Evolutionary conservation across 2,329 filamentous ascomycete species (phyloP), one percentile per base, ranked within the genome.

Genomic region (Colletotrichum incanum): DNA sequence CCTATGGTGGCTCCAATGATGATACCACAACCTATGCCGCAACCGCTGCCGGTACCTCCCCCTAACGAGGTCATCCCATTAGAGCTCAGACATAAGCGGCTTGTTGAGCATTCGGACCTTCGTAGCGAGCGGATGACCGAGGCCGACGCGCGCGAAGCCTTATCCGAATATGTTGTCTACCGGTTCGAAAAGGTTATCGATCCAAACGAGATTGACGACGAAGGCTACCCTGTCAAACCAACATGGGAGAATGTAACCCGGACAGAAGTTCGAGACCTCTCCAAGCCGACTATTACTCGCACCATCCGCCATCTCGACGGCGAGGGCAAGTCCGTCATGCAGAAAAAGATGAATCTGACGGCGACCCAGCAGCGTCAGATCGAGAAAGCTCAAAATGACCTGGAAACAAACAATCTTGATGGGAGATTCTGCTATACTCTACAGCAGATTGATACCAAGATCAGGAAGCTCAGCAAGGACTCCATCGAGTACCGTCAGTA

Each of bases 401-500:
- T 88, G 12, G 76, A 79, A 20, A 45, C 65, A 2, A 47, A 49
- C 5, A 84, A 87, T 20, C 65, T 50, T 3, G 84, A 87, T 47
- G 65, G 54, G 2, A 80, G 82, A 7, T 88, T 80, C 68, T 75
- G 80, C 34, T 84, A 84, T 71, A 78, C 79, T 20, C 77, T 89
- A 5, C 83, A 78, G 18, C 87, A 88, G 75, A 76, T 88, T 8
- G 83, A 87, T 47, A 81, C 81, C 34, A 79, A 82, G 66, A 75
- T 82, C 5, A 80, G 77, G 64, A 75, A 76, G 47, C 73, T 82
- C 28, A 73, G 74, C 14, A 71, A 72, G n/a, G 75, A 77, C 55
- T 52, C 65, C n/a, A 16, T 59, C 3, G 58, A 59, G 41, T 71
- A 73, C 37, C 65, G 55, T 26, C 59, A 70, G 14, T 65, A 71